Conservation (phyloP, 2,329 filamentous ascomycete genomes). For the Cladosporium sp. region DNA sequence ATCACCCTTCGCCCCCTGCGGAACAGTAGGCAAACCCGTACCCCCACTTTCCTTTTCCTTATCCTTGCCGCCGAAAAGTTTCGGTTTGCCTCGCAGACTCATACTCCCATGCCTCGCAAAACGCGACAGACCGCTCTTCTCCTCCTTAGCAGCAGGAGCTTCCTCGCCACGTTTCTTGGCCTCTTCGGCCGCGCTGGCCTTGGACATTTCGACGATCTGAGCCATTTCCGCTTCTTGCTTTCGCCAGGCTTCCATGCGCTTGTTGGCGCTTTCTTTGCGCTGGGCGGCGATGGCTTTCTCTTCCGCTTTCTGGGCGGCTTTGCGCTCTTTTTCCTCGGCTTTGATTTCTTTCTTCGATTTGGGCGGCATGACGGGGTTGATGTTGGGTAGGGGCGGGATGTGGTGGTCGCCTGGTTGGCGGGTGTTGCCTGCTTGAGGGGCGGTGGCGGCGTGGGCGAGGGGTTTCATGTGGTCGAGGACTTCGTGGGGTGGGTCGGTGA, state of each 20-base stretch:
- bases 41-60: constrained; percentile 31
- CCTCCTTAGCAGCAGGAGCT: constrained; percentile 22
- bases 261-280: constrained; percentile 29
- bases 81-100: constrained; percentile 72
- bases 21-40: constrained; percentile 21
- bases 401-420: constrained; percentile 28
- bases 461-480: constrained; percentile 48
- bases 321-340: constrained; percentile 54
- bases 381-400: constrained; percentile 29
- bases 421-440: constrained; percentile 24
- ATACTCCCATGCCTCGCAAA: constrained; percentile 64
- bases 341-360: constrained; percentile 64
- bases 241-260: constrained; percentile 52
- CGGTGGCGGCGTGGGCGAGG: constrained; percentile 63
- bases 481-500: constrained; percentile 39
- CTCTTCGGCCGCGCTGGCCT: constrained; percentile 55
- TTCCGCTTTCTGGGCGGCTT: constrained; percentile 54
- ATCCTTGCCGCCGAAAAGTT: constrained; percentile 59
- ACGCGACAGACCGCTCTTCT: constrained; percentile 50
- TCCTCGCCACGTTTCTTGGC: constrained; percentile 28
- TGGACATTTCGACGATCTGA: constrained; percentile 62
- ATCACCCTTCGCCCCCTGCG: constrained; percentile 18
- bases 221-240: constrained; percentile 60
- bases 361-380: constrained; percentile 47
- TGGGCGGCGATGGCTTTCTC: constrained; percentile 42